Evolutionary conservation across 108 stramenopile species (phyloP), one percentile per base, ranked within the genome.

Genomic region (Nitzschia putrida): DNA sequence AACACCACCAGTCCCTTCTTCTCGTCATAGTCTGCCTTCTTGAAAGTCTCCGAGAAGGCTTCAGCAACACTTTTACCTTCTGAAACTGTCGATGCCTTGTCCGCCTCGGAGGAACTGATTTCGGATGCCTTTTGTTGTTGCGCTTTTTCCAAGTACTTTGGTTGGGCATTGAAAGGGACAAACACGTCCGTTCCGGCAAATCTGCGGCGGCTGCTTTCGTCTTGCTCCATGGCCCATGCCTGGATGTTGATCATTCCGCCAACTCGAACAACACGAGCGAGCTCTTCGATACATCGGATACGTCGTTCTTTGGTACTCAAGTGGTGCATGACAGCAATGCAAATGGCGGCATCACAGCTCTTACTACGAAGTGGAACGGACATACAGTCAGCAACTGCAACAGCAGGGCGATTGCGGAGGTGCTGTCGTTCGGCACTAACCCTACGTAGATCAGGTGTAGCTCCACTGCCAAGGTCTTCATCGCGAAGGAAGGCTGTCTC

Each of bases 311-410:
- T 76, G 10, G 97, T 97, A 44, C 94, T 93, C 56, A 98, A 61
- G 72, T 99, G 99, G 64, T 99, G 99, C 91, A 99, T 78, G 34
- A 99, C 99, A 29, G 99, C 99, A 65, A 99, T 97, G 82, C 96
- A 97, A 60, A 99, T 86, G 8, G 96, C 97, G 18, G 96, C 98
- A 73, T 99, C 99, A 59, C 82, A 96, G 56, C 89, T 76, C 6
- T 84, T 83, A 43, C 67, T 78, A 21, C 94, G 79, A 14, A 92
- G 65, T 24, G 98, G 98, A 24, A 98, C 71, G 38, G 80, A 78
- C 88, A 97, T 82, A 68, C 90, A 89, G 78, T 98, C 97, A 22
- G 88, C 95, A 11, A 88, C 96, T 8, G 83, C 85, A 23, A 94
- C 91, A 0, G 96, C 92, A 3, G 93, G 93, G 63, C 78, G 77